Percentiles rank a stretch among this genome's conserved stretches.
Conservation (phyloP, 805 yeast species). For the Myxozyma sirexii region DNA sequence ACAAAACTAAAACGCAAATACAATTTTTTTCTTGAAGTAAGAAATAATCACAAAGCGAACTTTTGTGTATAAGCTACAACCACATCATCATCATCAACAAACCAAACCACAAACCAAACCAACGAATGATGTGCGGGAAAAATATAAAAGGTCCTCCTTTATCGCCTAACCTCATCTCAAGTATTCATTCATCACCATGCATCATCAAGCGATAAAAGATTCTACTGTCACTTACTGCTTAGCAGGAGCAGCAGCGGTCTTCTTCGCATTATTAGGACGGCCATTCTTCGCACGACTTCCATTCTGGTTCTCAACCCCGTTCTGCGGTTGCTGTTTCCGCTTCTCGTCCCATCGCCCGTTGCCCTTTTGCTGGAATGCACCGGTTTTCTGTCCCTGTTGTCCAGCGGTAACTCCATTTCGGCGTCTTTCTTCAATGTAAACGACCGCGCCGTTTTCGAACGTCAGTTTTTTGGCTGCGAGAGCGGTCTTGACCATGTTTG, state of each 20-base stretch:
- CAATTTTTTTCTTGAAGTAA: neutral
- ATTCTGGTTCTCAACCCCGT: neutral
- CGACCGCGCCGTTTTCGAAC: constrained; percentile 38
- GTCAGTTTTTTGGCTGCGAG: constrained; percentile 39
- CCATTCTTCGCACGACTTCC: neutral
- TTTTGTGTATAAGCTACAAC: constrained; percentile 3
- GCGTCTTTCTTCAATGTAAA: constrained; percentile 42
- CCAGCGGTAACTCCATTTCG: constrained; percentile 31
- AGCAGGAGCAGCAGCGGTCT: neutral
- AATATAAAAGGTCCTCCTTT: too few species aligned
- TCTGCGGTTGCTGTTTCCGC: constrained; percentile 1
- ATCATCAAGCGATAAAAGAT: neutral
- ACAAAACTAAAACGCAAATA: neutral
- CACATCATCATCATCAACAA: too few species aligned
- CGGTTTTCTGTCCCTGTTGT: constrained; percentile 18
- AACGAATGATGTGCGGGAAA: too few species aligned
- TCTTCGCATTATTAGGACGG: neutral
- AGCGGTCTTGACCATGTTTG: constrained; percentile 39
- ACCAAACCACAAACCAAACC: too few species aligned
- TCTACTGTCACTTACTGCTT: neutral
- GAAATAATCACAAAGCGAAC: constrained; percentile 3
- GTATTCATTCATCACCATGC: neutral
- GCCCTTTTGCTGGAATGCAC: constrained; percentile 3
- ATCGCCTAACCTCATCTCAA: neutral
- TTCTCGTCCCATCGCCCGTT: neutral